Conservation (phyloP, 1,284 basidiomycete genomes). For the Coniophora puteana region DNA sequence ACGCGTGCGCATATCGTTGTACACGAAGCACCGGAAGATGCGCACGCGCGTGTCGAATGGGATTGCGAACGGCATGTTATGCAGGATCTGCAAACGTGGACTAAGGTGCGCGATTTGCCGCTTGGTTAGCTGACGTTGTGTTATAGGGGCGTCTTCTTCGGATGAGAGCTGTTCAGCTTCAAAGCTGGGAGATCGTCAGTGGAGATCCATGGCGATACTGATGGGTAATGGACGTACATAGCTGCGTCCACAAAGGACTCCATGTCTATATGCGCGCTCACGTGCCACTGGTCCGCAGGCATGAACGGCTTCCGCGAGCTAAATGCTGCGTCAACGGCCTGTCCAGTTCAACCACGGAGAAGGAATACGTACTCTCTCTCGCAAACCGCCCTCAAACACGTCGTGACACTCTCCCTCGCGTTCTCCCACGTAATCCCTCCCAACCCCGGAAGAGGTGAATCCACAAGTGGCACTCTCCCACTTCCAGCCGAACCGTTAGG, state of each 20-base stretch:
- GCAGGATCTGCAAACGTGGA: constrained; percentile 86
- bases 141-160: constrained; percentile 16
- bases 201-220: neutral
- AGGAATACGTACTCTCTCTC: constrained; percentile 72
- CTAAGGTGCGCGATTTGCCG: constrained; percentile 69
- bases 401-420: constrained; percentile 70
- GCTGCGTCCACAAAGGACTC: constrained; percentile 89
- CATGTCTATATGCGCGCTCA: constrained; percentile 75
- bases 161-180: constrained; percentile 53
- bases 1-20: constrained; percentile 45
- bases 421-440: constrained; percentile 50
- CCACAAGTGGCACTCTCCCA: neutral
- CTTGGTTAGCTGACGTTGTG: constrained; percentile 49
- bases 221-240: constrained; percentile 43
- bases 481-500: no score
- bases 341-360: neutral
- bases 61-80: constrained; percentile 96
- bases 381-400: constrained; percentile 76
- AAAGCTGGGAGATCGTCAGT: constrained; percentile 31
- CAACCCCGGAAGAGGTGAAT: constrained; percentile 11
- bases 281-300: constrained; percentile 84
- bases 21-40: constrained; percentile 85
- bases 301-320: constrained; percentile 84
- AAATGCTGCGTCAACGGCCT: constrained; percentile 7
- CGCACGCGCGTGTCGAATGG: constrained; percentile 89